Conservation (phyloP, 1,139 yeast species). For the Saccharomyces hybrid region DNA sequence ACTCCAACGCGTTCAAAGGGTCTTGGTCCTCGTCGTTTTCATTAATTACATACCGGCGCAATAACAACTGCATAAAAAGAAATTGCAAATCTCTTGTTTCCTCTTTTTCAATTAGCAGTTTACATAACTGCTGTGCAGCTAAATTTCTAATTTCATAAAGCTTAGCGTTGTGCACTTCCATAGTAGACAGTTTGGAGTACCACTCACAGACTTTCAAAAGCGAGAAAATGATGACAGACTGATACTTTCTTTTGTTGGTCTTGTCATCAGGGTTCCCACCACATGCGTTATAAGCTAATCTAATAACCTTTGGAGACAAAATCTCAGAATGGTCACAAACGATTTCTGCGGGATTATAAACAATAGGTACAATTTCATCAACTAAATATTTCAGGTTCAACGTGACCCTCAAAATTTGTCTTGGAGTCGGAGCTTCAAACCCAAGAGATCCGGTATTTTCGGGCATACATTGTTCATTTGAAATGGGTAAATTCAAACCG, state of each 20-base stretch:
- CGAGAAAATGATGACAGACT: slow-evolving; percentile 61
- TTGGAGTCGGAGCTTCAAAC: slow-evolving; percentile 43
- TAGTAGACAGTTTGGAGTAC: slow-evolving; percentile 56
- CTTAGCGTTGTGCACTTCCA: slow-evolving; percentile 61
- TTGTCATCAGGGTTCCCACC: slow-evolving; percentile 68
- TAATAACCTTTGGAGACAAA: slow-evolving; percentile 50
- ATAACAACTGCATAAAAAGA: slow-evolving; percentile 66
- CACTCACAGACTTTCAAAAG: slow-evolving; percentile 69
- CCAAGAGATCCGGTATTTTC: background rate
- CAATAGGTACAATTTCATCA: slow-evolving; percentile 63
- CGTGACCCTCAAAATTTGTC: slow-evolving; percentile 69
- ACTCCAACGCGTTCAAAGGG: slow-evolving; percentile 67
- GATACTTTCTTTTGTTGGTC: slow-evolving; percentile 53
- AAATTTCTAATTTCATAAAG: slow-evolving; percentile 53
- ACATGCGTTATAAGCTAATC: slow-evolving; percentile 63
- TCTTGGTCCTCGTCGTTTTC: slow-evolving; percentile 53
- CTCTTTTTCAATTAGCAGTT: slow-evolving; percentile 54
- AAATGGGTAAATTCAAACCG: background rate
- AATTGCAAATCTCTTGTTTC: slow-evolving; percentile 50
- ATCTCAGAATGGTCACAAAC: slow-evolving; percentile 55
- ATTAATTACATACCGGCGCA: slow-evolving; percentile 65
- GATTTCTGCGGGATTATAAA: slow-evolving; percentile 45
- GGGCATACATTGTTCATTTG: slow-evolving; percentile 1
- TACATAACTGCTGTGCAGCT: slow-evolving; percentile 69
- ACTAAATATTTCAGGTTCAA: slow-evolving; percentile 64